A percentile compares a stretch with the other conserved stretches of the same genome.
phyloP scores from a whole-genome alignment of 768 basidiomycete genomes.

The Lyophyllum shimeji region DNA sequence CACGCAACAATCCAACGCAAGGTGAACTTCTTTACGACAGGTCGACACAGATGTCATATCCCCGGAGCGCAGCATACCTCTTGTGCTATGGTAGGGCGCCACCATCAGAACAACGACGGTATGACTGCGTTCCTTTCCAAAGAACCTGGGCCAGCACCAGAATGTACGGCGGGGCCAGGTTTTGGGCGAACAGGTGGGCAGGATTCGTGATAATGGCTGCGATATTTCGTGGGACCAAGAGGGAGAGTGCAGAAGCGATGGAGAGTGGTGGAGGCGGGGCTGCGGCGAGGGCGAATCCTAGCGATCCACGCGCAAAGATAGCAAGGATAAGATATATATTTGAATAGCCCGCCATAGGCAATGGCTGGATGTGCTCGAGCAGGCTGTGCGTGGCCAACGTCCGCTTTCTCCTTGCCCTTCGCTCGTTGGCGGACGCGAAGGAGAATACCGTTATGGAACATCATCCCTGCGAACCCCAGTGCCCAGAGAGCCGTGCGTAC shows the following conservation, averaged over 20 bases:
- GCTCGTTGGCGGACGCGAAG: constrained; percentile 73
- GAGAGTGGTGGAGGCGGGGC: constrained; percentile 42
- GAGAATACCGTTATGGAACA: constrained; percentile 87
- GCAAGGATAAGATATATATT: constrained; percentile 83
- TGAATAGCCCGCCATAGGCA: constrained; percentile 74
- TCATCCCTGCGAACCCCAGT: constrained; percentile 71
- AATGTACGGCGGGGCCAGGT: constrained; percentile 70
- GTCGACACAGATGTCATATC: not conserved
- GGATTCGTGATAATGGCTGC: constrained; percentile 20
- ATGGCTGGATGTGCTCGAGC: constrained; percentile 39
- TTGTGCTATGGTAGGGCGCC: not conserved
- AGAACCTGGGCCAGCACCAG: constrained; percentile 73
- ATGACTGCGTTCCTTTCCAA: constrained; percentile 68
- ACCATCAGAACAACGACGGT: constrained; percentile 64
- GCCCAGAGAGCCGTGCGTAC: constrained; percentile 65
- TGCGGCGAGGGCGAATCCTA: constrained; percentile 79
- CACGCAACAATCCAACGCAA: not conserved
- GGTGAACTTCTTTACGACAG: not conserved
- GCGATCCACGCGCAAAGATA: constrained; percentile 94
- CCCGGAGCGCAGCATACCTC: not conserved
- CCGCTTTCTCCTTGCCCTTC: constrained; percentile 30
- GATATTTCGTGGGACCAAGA: constrained; percentile 13
- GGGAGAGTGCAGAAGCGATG: constrained; percentile 14
- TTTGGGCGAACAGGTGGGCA: constrained; percentile 35
- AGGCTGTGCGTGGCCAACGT: constrained; percentile 22